Base-by-base conservation (phyloP, 257 asterid genomes). In the Anisodus tanguticus region DNA sequence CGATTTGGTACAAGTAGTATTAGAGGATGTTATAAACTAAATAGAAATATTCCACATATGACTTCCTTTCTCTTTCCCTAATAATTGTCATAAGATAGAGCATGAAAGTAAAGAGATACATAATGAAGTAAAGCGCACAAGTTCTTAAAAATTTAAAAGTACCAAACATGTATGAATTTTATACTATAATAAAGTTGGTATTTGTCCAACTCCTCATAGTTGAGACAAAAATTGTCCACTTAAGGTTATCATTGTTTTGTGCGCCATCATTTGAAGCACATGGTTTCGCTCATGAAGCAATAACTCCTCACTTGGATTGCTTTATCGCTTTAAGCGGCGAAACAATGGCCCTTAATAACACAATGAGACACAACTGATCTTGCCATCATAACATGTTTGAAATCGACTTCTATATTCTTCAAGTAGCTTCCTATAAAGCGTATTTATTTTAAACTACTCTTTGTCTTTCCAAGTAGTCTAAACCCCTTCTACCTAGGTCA, bases 321-420 rank as follows among this genome's bases (percentile, higher is more conserved):
- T 71, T 55, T 2, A 6, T 13, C 7, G n/a, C 16, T 55, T 5
- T 55, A 55, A 55, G n/a, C 16, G 60, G 60, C n/a, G 8, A 13
- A 55, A 16, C 60, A 16, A 55, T 55, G 7, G 4, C 60, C 16
- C 16, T 55, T 55, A 13, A 55, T 55, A 13, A 55, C 5, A 55
- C n/a, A 3, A 55, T 55, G 60, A 55, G 60, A 55, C 60, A 11
- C 16, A 55, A 6, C 7, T 55, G n/a, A 55, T 55, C 39, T 71
- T 43, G 55, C 57, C 79, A 47, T 10, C 59, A 72, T 72, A 72
- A 71, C 59, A 72, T 72, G 59, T 19, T 9, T 3, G 22, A 47
- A 71, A 72, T 47, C 3, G n/a, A 47, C 59, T 72, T 47, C n/a
- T 19, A 47, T 47, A 19, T 72, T 72, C 80, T 72, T 72, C 80